phyloP scores from a whole-genome alignment of 352 stramenopile species.

The Phytophthora podocarpi region DNA sequence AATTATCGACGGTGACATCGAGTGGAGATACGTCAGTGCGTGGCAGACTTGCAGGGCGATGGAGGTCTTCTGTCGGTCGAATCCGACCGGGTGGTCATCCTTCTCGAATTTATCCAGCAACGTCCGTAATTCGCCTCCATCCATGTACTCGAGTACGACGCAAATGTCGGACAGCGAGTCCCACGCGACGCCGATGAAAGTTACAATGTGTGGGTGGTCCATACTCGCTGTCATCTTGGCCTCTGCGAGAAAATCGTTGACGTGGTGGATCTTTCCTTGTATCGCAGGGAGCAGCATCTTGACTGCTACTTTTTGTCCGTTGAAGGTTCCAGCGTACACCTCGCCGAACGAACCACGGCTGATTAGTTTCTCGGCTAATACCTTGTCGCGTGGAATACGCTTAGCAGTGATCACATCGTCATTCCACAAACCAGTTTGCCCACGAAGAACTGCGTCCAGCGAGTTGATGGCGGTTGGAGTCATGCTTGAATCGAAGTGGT shows the following conservation, averaged over 20 bases:
- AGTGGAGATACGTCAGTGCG: conserved; percentile 48
- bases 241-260: conserved; percentile 47
- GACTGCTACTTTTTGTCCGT: conserved; percentile 39
- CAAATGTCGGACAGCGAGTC: conserved; percentile 45
- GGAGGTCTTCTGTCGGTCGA: conserved; percentile 17
- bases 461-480: conserved; percentile 18
- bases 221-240: conserved; percentile 40
- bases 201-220: conserved; percentile 43
- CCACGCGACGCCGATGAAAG: conserved; percentile 51
- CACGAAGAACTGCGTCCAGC: conserved; percentile 22
- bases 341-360: conserved; percentile 41
- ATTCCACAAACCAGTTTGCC: conserved; percentile 36
- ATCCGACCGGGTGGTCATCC: conserved; percentile 20
- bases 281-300: conserved; percentile 41
- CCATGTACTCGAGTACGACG: conserved; percentile 56
- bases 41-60: conserved; percentile 45
- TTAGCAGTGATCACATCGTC: conserved; percentile 47
- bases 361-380: conserved; percentile 30
- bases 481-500: conserved; percentile 20
- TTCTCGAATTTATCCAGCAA: conserved; percentile 40
- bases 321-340: conserved; percentile 40
- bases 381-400: conserved; percentile 43
- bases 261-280: conserved; percentile 31
- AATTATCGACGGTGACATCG: conserved; percentile 27
- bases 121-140: conserved; percentile 46